Evolutionary conservation across 1,284 basidiomycete genomes (phyloP).

Genomic region (Cerioporus squamosus): DNA sequence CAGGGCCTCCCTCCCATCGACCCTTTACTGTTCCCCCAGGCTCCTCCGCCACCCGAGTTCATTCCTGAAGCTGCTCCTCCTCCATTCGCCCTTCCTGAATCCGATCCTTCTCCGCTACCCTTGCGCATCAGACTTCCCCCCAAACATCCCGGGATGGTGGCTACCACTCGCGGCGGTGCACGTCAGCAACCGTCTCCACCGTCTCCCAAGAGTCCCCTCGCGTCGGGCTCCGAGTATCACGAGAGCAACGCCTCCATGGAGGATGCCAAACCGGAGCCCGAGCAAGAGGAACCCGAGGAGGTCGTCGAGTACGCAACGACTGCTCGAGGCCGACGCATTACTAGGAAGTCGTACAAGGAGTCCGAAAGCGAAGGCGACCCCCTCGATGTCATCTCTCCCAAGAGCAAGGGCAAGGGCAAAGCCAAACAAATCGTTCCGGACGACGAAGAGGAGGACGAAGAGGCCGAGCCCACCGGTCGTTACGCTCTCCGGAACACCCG

Average conservation of each 20-base stretch:
- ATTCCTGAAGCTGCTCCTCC: conserved; percentile 4
- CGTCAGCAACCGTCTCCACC: conserved; percentile 24
- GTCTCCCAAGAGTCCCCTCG: conserved; percentile 22
- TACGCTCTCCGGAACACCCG: conserved; percentile 25
- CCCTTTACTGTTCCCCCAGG: not conserved
- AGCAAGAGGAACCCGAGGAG: conserved; percentile 29
- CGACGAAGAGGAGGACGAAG: conserved; percentile 30
- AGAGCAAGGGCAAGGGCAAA: conserved; percentile 28
- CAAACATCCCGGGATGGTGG: conserved; percentile 27
- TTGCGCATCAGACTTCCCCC: conserved; percentile 31
- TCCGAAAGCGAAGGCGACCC: conserved; percentile 50
- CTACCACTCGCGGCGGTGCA: conserved; percentile 30
- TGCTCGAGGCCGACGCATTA: conserved; percentile 50
- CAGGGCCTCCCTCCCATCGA: conserved; percentile 7
- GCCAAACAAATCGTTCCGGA: conserved; percentile 43
- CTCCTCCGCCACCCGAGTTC: conserved; percentile 5
- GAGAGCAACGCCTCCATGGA: conserved; percentile 56
- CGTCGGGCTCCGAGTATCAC: conserved; percentile 74
- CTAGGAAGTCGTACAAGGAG: conserved; percentile 54
- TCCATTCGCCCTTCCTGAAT: conserved; percentile 6
- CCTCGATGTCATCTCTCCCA: conserved; percentile 17
- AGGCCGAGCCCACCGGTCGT: conserved; percentile 9
- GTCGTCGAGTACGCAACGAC: conserved; percentile 36
- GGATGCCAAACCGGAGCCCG: conserved; percentile 33
- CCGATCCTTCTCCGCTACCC: conserved; percentile 12